These are phyloP conservation scores for Paraphaeosphaeria sporulosa DNA, from an alignment of 2,329 filamentous ascomycete species.

Conservation along the genomic window DNA sequence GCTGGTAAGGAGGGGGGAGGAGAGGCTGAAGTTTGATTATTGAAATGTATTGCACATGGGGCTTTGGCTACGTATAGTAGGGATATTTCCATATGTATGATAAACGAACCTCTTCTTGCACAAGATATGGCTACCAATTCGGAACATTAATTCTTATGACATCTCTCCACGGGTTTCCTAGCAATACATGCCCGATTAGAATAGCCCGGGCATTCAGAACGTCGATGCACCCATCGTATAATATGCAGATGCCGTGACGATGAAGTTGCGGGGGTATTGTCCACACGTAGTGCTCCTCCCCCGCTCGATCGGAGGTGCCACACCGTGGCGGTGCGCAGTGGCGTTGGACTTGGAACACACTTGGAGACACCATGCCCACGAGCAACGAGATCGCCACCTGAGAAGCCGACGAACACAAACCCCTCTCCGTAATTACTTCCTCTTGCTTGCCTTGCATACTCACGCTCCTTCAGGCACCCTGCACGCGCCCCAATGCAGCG, in stretches of 20 bases:
- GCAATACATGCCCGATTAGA: no score
- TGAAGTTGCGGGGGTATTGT: background rate
- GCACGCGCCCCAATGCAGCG: constrained; percentile 6
- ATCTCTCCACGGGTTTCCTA: no score
- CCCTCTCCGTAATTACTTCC: background rate
- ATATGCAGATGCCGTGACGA: background rate
- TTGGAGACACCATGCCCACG: background rate
- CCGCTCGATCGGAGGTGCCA: constrained; percentile 16
- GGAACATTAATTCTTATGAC: no score
- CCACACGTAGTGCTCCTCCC: no score
- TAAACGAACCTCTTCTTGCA: no score
- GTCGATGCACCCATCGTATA: no score
- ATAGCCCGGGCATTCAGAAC: no score
- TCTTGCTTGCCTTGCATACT: background rate
- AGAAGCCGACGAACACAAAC: background rate
- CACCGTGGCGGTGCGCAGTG: constrained; percentile 15
- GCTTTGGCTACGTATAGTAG: no score
- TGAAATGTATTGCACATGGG: background rate
- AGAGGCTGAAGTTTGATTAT: constrained; percentile 64
- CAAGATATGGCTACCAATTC: no score
- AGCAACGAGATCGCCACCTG: background rate
- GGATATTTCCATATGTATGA: no score
- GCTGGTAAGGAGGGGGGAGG: constrained; percentile 72
- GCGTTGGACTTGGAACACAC: constrained; percentile 3
- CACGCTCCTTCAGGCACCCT: background rate